Conservation (phyloP, 75 land plant genomes). For the Pinus albicaulis region DNA sequence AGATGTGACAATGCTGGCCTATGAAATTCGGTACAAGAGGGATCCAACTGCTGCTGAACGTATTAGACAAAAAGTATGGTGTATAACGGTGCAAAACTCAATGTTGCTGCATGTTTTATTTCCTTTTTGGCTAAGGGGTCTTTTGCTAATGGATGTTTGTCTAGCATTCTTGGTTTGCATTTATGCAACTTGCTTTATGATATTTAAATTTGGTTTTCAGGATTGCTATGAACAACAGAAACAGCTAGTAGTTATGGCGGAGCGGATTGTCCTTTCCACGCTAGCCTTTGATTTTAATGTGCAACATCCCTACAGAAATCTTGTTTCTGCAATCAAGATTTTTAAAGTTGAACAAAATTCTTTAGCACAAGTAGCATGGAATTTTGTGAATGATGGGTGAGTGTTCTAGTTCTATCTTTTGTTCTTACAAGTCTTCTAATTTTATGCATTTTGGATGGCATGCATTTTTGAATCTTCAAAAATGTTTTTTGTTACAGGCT, state of each 20-base stretch:
- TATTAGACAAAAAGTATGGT: constrained; percentile 33
- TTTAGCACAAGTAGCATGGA: constrained; percentile 49
- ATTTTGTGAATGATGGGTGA: constrained; percentile 51
- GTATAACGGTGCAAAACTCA: no score
- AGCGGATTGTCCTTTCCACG: constrained; percentile 39
- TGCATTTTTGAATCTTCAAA: background rate
- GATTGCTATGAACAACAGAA: constrained; percentile 34
- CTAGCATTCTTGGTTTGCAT: background rate
- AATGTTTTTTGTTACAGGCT: constrained; percentile 23
- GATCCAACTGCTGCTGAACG: constrained; percentile 30
- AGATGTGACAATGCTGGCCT: constrained; percentile 31
- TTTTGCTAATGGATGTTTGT: background rate
- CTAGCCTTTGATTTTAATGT: constrained; percentile 41
- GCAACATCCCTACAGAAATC: constrained; percentile 34
- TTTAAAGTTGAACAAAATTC: constrained; percentile 31
- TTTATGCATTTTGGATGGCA: background rate
- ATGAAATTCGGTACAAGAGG: constrained; percentile 39
- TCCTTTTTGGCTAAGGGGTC: no score
- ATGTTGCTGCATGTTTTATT: no score
- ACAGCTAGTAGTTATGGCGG: constrained; percentile 35
- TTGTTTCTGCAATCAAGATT: constrained; percentile 34
- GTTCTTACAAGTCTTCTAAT: background rate
- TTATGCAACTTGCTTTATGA: background rate
- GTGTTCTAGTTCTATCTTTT: background rate
- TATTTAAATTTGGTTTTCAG: constrained; percentile 10